A percentile compares a stretch with the other conserved stretches of the same genome.
Conservation (phyloP, 108 stramenopile species). For the Conticribra weissflogii region DNA sequence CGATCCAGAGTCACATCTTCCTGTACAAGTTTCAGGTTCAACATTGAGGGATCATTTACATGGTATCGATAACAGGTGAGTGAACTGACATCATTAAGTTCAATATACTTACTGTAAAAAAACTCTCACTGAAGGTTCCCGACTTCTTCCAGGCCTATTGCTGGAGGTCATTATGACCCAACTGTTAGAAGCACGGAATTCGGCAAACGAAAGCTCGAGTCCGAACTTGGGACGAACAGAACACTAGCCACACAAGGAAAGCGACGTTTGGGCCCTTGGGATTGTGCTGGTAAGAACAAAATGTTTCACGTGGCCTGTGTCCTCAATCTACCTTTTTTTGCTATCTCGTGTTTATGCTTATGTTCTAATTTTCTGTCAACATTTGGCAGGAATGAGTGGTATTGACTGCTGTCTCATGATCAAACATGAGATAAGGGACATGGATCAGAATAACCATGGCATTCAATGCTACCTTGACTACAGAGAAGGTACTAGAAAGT, state of each 20-base stretch:
- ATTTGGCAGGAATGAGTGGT: slow-evolving; percentile 2
- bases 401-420: background rate
- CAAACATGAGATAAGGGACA: background rate
- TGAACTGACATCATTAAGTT: background rate
- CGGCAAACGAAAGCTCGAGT: background rate
- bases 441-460: background rate
- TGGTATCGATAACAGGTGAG: background rate
- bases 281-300: background rate
- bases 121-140: background rate
- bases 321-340: background rate
- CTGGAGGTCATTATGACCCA: background rate
- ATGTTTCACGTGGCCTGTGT: no score
- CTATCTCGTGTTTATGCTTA: background rate
- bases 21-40: background rate
- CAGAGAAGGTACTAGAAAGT: background rate
- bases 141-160: background rate
- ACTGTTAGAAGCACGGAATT: background rate
- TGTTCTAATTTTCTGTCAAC: background rate
- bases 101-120: background rate
- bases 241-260: background rate
- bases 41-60: background rate
- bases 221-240: background rate
- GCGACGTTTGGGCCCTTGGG: background rate
- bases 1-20: background rate
- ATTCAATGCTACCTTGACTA: slow-evolving; percentile 1